Base-by-base conservation (phyloP, 495 filamentous ascomycete genomes). In the Bacidia gigantensis region DNA sequence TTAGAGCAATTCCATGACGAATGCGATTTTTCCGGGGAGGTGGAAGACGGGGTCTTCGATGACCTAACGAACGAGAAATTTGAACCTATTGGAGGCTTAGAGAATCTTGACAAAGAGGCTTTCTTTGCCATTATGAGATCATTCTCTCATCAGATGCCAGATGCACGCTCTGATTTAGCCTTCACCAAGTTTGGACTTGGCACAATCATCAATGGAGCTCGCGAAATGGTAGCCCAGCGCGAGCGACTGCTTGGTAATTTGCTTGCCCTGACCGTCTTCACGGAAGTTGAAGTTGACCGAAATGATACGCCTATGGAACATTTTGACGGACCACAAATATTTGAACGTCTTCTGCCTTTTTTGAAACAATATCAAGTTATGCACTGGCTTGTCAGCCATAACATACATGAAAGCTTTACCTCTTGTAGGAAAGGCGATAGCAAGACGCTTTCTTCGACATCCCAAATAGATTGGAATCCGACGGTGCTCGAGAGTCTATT, bases 181-280 rank as follows among this genome's bases (percentile, higher is more conserved):
- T 67, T 67, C n/a, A 86, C 82, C 1, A 69, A 72, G 40, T 83
- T 89, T 60, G 90, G 90, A 11, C 74, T 77, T 2, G 83, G 78
- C 53, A 68, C 86, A 3, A 69, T 89, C 10, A 73, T 93, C 9
- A 80, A 77, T 25, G 82, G 83, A 20, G 79, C 84, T 2, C 83
- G 89, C 58, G 92, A 97, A 60, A 81, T 81, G 11, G 76, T 88
- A 22, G 69, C 80, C 44, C 62, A 83, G 3, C 79, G 83, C 53
- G 77, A 77, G 56, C 74, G 76, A 29, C 71, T 89, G 14, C 77
- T 93, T 14, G 79, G 87, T 44, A 83, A 87, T 62, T 75, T 96
- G n/a, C 63, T 95, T 1, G 70, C 89, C n/a, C 69, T 96, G 3
- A 73, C 92, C 11, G 73, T 89, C 17, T 85, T 95, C 56, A 78